phyloP scores from a whole-genome alignment of 2,329 filamentous ascomycete species.

The Hypoxylon sp. region DNA sequence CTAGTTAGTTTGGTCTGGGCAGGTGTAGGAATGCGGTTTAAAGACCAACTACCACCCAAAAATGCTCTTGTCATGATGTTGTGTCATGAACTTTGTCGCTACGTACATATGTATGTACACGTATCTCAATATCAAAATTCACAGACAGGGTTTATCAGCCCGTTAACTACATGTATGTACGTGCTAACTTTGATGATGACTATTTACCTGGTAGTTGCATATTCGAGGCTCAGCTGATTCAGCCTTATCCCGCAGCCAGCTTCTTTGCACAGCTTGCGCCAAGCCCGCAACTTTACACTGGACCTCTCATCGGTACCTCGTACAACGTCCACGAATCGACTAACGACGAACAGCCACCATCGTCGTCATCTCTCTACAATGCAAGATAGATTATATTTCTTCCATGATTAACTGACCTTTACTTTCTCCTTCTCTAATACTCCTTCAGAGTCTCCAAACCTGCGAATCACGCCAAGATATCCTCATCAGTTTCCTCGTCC shows the following conservation, averaged over 20 bases:
- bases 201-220: too few species aligned
- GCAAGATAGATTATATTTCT: too few species aligned
- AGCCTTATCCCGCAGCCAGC: slow-evolving; percentile 25
- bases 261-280: slow-evolving; percentile 4
- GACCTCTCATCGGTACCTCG: background rate
- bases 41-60: too few species aligned
- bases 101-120: too few species aligned
- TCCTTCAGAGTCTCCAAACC: too few species aligned
- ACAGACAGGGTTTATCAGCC: slow-evolving; percentile 20
- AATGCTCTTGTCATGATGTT: too few species aligned
- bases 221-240: slow-evolving; percentile 13
- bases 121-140: slow-evolving; percentile 13
- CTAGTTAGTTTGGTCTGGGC: background rate
- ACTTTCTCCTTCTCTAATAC: too few species aligned
- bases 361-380: slow-evolving; percentile 38
- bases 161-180: background rate
- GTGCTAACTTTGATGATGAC: background rate
- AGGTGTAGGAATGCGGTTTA: background rate
- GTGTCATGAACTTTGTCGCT: too few species aligned
- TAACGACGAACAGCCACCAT: slow-evolving; percentile 19
- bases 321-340: slow-evolving; percentile 17
- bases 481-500: too few species aligned
- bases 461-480: too few species aligned
- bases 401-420: too few species aligned
- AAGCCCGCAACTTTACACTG: slow-evolving; percentile 4